A percentile compares a stretch with the other conserved stretches of the same genome.
Conservation (phyloP, 768 basidiomycete species). For the Termitomyces sp. region DNA sequence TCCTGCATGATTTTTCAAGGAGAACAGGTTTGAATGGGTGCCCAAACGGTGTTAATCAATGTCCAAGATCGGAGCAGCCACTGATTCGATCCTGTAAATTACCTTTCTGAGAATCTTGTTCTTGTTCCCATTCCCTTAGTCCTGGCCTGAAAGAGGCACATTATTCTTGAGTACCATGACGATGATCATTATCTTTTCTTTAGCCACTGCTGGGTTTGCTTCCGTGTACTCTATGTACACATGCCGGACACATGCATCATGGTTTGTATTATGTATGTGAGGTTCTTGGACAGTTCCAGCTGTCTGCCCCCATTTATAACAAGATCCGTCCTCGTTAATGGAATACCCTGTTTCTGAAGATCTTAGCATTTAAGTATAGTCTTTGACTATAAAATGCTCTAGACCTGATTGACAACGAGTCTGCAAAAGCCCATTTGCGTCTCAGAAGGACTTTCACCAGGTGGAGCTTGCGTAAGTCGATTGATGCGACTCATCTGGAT, state of each 20-base stretch:
- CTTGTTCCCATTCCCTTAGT: too few relatives aligned
- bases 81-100: too few relatives aligned
- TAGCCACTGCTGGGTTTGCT: too few relatives aligned
- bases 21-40: neutral
- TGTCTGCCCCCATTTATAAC: neutral
- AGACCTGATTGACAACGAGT: neutral
- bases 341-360: neutral
- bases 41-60: neutral
- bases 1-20: neutral
- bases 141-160: too few relatives aligned
- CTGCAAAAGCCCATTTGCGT: neutral
- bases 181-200: too few relatives aligned
- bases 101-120: too few relatives aligned
- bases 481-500: neutral
- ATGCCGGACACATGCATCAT: neutral
- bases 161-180: too few relatives aligned
- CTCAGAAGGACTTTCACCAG: neutral
- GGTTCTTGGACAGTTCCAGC: neutral
- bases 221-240: too few relatives aligned
- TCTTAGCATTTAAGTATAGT: neutral
- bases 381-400: neutral
- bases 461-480: neutral
- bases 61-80: neutral
- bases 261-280: neutral
- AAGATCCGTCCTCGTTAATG: neutral